Evolutionary conservation across 2,329 filamentous ascomycete species (phyloP), one percentile per base, ranked within the genome.

Genomic region (Microsporum canis): DNA sequence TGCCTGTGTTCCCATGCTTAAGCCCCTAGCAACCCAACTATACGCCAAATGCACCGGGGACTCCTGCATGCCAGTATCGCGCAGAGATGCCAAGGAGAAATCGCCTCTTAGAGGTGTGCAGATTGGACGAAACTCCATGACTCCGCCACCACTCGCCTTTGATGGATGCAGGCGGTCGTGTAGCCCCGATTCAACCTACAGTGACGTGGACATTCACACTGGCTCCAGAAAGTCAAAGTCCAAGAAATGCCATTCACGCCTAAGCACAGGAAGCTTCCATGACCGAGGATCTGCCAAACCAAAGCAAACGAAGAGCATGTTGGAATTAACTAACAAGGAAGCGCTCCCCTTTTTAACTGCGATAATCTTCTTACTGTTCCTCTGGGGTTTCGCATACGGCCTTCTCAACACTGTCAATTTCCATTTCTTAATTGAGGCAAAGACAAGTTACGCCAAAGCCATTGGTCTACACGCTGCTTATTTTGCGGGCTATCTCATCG

Each of bases 321-420:
- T 84, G 1, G 77, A 83, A 14, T 72, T 84, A 69, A 82, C 75
- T 36, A 82, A 79, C 63, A 74, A 75, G 59, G 81, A 86, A 65
- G 84, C 82, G 0, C 68, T 84, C 7, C 80, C 81, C 41, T 82
- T 83, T 0, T 77, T 83, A 27, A 74, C 79, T 1, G 65, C 89
- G 64, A 89, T 95, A 27, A 89, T 88, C 0, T 81, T 91, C 5
- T 77, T 96, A 0, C 95, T 96, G 74, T 85, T 95, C 65, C 77
- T 96, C 2, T 95, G 90, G 91, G 91, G 91, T 0, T 87, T 96
- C 62, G 91, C 90, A 0, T 96, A 96, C 67, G 91, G 91, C 0
- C 80, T 96, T 1, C 78, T 96, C 4, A 90, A 94, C 68, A 87
- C 86, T 0, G 80, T 96, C 33, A 95, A 95, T 70, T 68, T 71